Base-by-base conservation (phyloP, 2,329 filamentous ascomycete genomes). In the Bipolaris bicolor region DNA sequence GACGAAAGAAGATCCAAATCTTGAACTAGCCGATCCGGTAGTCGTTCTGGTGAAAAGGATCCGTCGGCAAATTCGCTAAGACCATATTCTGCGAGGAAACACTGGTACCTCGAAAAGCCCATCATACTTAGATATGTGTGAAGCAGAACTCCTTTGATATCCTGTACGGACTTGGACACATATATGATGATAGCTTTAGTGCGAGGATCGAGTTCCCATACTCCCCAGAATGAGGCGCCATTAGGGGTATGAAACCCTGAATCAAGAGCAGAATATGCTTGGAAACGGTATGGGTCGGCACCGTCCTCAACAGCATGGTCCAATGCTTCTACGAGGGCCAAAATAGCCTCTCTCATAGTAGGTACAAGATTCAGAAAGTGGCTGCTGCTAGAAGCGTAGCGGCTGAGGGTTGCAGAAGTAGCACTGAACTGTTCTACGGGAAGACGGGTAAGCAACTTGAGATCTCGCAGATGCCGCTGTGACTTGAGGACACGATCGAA, bases 171-270 rank as follows among this genome's bases (percentile, higher is more conserved):
- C 57, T 77, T 76, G 1, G 74, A 77, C 10, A 75, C 40, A 49
- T 76, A 77, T n/a, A 77, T 67, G 11, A 74, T 60, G 7, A 66
- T 55, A 1, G 63, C 60, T 33, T 65, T 69, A 5, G 71, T 70
- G 31, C 69, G 61, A 20, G 62, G 64, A 13, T 76, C 71, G 0
- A 67, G 40, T 55, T 77, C 74, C 64, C 68, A 75, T 11, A 77
- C 67, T 15, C 71, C 62, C 74, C 74, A 77, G 44, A 76, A 75
- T 45, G 75, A 73, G 15, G 61, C 63, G 7, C 68, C 70, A 15
- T 57, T 58, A 5, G 74, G 71, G 10, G 69, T 73, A 39, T 73
- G 73, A 24, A 76, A 76, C 0, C 74, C 74, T n/a, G 74, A 77
- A 52, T 76, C 73, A n/a, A 77, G 70, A 16, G 72, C 72, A 49